Evolutionary conservation across 345 rosid species (phyloP).

Genomic region (Firmiana major): DNA sequence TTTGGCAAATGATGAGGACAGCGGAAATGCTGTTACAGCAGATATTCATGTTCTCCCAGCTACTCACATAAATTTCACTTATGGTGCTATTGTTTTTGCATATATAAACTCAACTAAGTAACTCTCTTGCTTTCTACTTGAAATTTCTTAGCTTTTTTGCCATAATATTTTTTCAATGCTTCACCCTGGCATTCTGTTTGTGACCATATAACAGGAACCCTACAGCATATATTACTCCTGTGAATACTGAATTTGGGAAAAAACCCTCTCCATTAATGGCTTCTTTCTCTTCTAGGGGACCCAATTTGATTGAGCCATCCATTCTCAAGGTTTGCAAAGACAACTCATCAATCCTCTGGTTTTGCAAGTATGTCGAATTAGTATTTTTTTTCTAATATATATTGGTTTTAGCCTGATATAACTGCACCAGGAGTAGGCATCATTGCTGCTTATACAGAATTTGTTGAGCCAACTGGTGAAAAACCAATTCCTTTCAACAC

Average conservation of each 20-base stretch:
- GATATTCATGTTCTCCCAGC: constrained; percentile 46
- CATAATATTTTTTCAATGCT: neutral
- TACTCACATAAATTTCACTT: constrained; percentile 31
- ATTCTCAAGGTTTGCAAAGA: constrained; percentile 29
- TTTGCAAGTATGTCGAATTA: neutral
- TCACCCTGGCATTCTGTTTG: neutral
- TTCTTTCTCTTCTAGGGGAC: constrained; percentile 43
- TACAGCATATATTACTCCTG: constrained; percentile 22
- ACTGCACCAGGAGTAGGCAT: constrained; percentile 52
- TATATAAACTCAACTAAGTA: constrained; percentile 49
- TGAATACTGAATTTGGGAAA: neutral
- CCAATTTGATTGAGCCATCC: constrained; percentile 26
- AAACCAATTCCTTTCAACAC: constrained; percentile 15
- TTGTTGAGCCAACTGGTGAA: constrained; percentile 17
- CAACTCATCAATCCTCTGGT: neutral
- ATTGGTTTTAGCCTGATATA: constrained; percentile 42
- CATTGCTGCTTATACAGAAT: constrained; percentile 39
- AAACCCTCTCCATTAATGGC: constrained; percentile 39
- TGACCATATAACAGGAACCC: constrained; percentile 26
- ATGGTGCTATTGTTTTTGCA: constrained; percentile 31
- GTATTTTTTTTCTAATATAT: neutral
- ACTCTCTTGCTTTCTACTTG: neutral
- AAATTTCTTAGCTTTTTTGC: too few relatives aligned
- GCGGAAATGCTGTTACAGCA: constrained; percentile 27
- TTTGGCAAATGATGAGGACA: constrained; percentile 29